Evolutionary conservation across 495 filamentous ascomycete species (phyloP), one percentile per base, ranked within the genome.

Genomic region (Penicillium cosmopolitanum): DNA sequence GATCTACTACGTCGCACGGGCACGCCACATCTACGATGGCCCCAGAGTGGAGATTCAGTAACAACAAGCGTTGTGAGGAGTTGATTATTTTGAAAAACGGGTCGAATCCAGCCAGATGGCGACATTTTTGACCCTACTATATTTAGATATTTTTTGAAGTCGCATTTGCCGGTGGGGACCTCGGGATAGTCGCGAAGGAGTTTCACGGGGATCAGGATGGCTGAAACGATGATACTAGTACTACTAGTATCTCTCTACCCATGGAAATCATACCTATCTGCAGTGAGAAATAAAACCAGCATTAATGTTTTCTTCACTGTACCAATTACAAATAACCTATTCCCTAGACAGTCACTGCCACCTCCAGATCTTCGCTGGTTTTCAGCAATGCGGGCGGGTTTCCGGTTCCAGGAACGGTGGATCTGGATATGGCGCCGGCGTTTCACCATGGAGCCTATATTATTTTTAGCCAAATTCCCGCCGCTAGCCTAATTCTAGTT

Each of bases 1-100:
- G 6, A 50, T 70, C 1, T 85, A 81, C 62, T 85, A 84, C 63
- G 16, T 72, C 25, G 0, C 77, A 0, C 67, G 72, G 11, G 82
- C 77, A 6, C 68, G 68, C 35, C 56, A 77, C 42, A 67, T 68
- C 10, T 85, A 80, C 55, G 62, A 64, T 21, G 82, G 80, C 5
- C 82, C 82, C n/a, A 61, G 82, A 34, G 67, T 74, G 40, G 79
- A 82, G 54, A 57, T 76, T 25, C 43, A 36, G 47, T 58, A 40
- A 12, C 3, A 12, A 1, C 36, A 38, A 38, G 12, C 11, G 28
- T 31, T 31, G 28, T 31, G 28, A 31, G 6, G 5, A 31, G 6
- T 31, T 31, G 28, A 31, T 31, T 31, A 31, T 31, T 9, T 31
- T 31, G 28, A 9, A 9, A 28, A 31, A 31, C 28, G 2, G 28